Percentiles rank a stretch among this genome's conserved stretches.
These are phyloP conservation scores for Piloderma croceum DNA, from an alignment of 768 basidiomycete species.

Conservation along the genomic window DNA sequence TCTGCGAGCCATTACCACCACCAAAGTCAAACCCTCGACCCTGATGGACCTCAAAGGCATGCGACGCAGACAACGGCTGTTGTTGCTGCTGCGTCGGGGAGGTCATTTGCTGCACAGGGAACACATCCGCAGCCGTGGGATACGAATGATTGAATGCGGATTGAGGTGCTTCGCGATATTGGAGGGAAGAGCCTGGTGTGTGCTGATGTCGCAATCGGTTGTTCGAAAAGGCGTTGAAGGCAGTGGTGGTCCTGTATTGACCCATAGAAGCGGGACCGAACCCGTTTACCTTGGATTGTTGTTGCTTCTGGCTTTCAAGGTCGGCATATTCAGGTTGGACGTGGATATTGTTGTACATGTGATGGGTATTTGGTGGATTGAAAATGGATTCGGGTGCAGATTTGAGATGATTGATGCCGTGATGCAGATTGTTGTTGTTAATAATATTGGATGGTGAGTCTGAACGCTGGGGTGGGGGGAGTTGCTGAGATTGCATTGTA, in stretches of 20 bases:
- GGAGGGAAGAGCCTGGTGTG: neutral
- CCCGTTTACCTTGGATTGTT: slow-evolving; percentile 29
- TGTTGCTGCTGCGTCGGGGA: no score
- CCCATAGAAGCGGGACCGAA: slow-evolving; percentile 25
- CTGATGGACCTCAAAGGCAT: no score
- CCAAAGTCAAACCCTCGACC: no score
- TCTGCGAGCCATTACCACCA: no score
- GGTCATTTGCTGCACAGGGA: slow-evolving; percentile 27
- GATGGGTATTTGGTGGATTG: slow-evolving; percentile 4
- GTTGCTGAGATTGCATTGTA: slow-evolving; percentile 40
- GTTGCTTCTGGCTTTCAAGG: slow-evolving; percentile 30
- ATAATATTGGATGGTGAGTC: slow-evolving; percentile 31
- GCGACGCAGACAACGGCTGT: no score
- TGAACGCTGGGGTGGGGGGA: slow-evolving; percentile 30
- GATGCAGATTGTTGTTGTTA: slow-evolving; percentile 32
- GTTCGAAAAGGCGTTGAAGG: slow-evolving; percentile 38
- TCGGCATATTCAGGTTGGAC: slow-evolving; percentile 37
- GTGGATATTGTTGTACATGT: slow-evolving; percentile 26
- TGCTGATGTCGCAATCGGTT: slow-evolving; percentile 17
- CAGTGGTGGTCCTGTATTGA: no score
- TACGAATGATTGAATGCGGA: slow-evolving; percentile 20
- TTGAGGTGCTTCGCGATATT: slow-evolving; percentile 25
- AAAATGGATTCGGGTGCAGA: slow-evolving; percentile 12
- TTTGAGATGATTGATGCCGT: slow-evolving; percentile 21
- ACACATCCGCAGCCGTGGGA: slow-evolving; percentile 29